Evolutionary conservation across 768 basidiomycete species (phyloP), one percentile per base, ranked within the genome.

Genomic region (Austroboletus festivus): DNA sequence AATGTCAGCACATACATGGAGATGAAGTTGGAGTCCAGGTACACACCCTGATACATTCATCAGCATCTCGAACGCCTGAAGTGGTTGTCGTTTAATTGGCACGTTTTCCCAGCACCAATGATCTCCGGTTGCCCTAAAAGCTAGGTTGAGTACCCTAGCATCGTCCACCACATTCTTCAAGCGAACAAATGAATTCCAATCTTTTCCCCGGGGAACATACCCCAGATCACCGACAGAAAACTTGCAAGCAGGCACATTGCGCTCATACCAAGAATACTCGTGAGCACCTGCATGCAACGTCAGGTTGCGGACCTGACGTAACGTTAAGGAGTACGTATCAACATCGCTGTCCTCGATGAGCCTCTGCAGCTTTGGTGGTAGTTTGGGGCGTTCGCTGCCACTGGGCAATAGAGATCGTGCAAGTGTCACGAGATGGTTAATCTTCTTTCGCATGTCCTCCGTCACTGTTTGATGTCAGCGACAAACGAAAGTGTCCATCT

Each of bases 141-240:
- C 52, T 5, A 67, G 19, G 13, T 55, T 50, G 19, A 72, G 56
- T 11, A 30, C 42, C 6, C 48, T 62, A 7, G 56, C 42, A 1
- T 57, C 67, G 0, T 71, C 69, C 7, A 72, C 22, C 4, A 77
- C 54, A 47, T 79, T 77, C 22, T 67, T 54, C 34, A 78, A 52
- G 21, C 62, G 51, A 35, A 72, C 64, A 50, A 77, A 77, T 3
- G 68, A 62, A 5, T 53, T 45, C 58, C 76, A 75, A 22, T 64
- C 65, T 38, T 59, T 58, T 6, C 66, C 68, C 0, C 48, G 40
- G 0, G 71, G 71, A 28, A 77, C 56, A 46, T 76, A 78, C 15
- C 76, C 76, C 21, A 75, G 52, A 48, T 79, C 76, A 8, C 77
- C 77, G 19, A 73, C 68, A 5, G 54, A 37, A 47, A 73, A 76